Base-by-base conservation (phyloP, 106 monocot species). In the Posidonia australis region DNA sequence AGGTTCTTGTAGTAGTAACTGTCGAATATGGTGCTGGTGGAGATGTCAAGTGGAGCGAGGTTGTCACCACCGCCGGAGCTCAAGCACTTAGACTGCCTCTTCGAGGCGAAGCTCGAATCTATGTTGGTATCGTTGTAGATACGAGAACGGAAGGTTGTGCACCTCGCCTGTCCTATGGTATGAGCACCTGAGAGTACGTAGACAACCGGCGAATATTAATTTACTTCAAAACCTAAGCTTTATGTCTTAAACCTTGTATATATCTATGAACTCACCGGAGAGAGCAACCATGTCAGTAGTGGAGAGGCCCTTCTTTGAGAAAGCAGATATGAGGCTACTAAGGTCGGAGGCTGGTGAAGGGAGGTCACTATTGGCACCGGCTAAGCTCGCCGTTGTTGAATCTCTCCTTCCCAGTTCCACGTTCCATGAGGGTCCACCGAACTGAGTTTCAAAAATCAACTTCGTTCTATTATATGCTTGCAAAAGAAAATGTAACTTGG, bases 81-180 rank as follows among this genome's bases (percentile, higher is more conserved):
- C 19, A 53, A 53, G 67, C 53, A 67, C 18, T 29, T 31, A 14
- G 52, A n/a, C 28, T 20, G 17, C 16, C 31, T 9, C 19, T 17
- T 30, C n/a, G 67, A 6, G 67, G 67, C 67, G 53, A 32, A 67
- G 51, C 13, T 32, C 31, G 53, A 3, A 13, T 67, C 67, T 19
- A 67, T 67, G 53, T 67, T 51, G 67, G 67, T 36, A 9, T 67
- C 67, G 36, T 67, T 67, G 67, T 67, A 67, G 30, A 54, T 54
- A 53, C 49, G 67, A 11, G 14, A 4, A 13, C 54, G 67, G 54
- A 67, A 67, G 32, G 0, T 14, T 10, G 1, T 0, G 66, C 66
- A 67, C 3, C 21, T 27, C 9, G 66, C 51, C 9, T 23, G 29
- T 23, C 66, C 66, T 27, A 67, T 52, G 66, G 66, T 67, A 52